A percentile compares a stretch with the other conserved stretches of the same genome.
phyloP scores from a whole-genome alignment of 2,329 filamentous ascomycete species.

The Fusarium sp. region DNA sequence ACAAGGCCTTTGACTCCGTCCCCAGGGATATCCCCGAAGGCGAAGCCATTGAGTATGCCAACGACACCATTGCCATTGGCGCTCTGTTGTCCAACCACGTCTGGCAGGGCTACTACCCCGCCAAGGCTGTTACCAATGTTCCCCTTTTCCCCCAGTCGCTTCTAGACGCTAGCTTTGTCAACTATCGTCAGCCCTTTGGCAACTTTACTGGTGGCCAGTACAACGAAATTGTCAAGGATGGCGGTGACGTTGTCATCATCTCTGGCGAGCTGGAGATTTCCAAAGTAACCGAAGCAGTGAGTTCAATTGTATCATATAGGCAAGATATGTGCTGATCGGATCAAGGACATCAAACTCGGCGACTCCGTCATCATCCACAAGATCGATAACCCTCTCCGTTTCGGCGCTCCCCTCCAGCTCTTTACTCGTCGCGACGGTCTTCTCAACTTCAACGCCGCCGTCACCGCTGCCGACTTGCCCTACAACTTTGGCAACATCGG shows the following conservation, averaged over 20 bases:
- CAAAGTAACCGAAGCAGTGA: constrained; percentile 53
- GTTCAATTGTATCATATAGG: background rate
- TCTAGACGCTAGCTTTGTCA: constrained; percentile 51
- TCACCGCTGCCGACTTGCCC: constrained; percentile 47
- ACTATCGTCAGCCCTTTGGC: constrained; percentile 53
- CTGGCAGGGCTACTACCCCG: constrained; percentile 51
- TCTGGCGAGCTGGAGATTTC: constrained; percentile 53
- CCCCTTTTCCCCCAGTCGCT: constrained; percentile 52
- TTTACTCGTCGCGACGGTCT: constrained; percentile 50
- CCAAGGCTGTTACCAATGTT: constrained; percentile 47
- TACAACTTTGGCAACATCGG: constrained; percentile 47
- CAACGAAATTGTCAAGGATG: constrained; percentile 54
- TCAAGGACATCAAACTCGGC: constrained; percentile 50
- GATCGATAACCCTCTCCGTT: constrained; percentile 48
- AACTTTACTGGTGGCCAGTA: constrained; percentile 57
- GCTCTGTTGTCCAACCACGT: constrained; percentile 54
- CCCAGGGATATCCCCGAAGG: constrained; percentile 53
- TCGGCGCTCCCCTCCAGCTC: constrained; percentile 51
- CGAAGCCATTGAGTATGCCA: constrained; percentile 49
- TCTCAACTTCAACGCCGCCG: constrained; percentile 50
- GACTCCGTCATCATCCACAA: constrained; percentile 52
- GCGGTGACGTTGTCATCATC: constrained; percentile 51
- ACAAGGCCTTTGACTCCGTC: constrained; percentile 53
- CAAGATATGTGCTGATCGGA: constrained; percentile 1
- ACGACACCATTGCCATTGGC: constrained; percentile 51